Conservation (phyloP, 345 rosid species). For the Cardamine chenopodiifolia region DNA sequence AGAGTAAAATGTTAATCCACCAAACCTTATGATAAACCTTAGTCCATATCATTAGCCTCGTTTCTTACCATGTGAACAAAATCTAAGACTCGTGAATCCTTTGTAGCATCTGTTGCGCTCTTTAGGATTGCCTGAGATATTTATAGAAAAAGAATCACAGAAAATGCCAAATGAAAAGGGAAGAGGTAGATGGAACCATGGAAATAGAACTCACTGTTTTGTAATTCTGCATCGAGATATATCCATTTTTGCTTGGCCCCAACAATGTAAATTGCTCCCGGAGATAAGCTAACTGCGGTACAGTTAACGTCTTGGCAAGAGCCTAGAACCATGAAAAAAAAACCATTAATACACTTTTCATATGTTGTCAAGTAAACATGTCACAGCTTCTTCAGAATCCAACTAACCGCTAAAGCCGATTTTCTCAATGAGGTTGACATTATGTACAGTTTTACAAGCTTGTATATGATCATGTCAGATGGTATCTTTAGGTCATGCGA, state of each 20-base stretch:
- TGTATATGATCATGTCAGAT: slow-evolving; percentile 75
- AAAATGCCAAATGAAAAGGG: background rate
- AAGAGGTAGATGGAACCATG: background rate
- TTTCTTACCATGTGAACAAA: slow-evolving; percentile 62
- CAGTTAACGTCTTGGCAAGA: slow-evolving; percentile 77
- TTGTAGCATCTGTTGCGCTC: slow-evolving; percentile 75
- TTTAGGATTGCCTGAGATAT: slow-evolving; percentile 59
- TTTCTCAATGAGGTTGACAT: slow-evolving; percentile 75
- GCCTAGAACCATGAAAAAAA: slow-evolving; percentile 54
- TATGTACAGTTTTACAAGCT: slow-evolving; percentile 74
- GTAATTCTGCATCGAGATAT: slow-evolving; percentile 77
- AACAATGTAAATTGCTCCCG: slow-evolving; percentile 77
- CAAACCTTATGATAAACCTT: background rate
- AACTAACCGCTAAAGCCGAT: slow-evolving; percentile 71
- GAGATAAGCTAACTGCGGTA: slow-evolving; percentile 76
- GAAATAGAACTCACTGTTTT: slow-evolving; percentile 60
- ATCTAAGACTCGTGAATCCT: slow-evolving; percentile 82
- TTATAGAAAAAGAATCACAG: slow-evolving; percentile 18
- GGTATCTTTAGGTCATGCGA: slow-evolving; percentile 76
- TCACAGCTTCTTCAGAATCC: slow-evolving; percentile 26
- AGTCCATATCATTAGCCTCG: background rate
- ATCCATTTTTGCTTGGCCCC: slow-evolving; percentile 82
- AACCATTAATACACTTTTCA: background rate
- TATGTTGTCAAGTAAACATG: background rate
- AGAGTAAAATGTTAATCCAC: background rate